Base-by-base conservation (phyloP, 371 early-diverging fungal genomes). In the Syncephalis fuscata region DNA sequence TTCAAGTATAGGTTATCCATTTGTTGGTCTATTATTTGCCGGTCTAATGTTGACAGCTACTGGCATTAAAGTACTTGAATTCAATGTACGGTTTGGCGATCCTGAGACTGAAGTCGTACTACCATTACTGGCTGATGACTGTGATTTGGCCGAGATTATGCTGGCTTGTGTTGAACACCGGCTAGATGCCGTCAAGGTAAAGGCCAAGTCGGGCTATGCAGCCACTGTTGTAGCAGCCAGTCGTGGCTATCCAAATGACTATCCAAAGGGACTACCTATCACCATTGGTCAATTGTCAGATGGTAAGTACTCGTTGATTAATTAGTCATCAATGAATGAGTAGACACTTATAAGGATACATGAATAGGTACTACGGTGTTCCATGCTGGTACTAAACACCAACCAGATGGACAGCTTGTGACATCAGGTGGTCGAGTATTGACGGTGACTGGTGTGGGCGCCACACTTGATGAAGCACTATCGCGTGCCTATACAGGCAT, bases 341-440 rank as follows among this genome's bases (percentile, higher is more conserved):
- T 56, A 8, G 37, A 20, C n/a, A 48, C 23, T 51, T 24, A 27
- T 39, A 48, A 7, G 5, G 16, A n/a, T 1, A 47, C 21, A n/a
- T 15, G 3, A 9, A 54, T 59, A 59, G 81, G 74, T 56, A 68
- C 76, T 22, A 68, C 67, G 22, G 74, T 94, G 22, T 94, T 92
- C 76, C 96, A 97, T 64, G 92, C 95, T 38, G 96, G 97, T 43
- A 92, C 94, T 4, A 61, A 63, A 26, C 25, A 67, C 26, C 59
- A 68, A 26, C 55, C 70, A 8, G 58, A 64, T 49, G 69, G 60
- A 17, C 62, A 68, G 48, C 65, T 89, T 15, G 73, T 85, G 20
- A 92, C 92, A n/a, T 66, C 83, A 19, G 97, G 96, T 49, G 97
- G 97, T 36, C 90, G 97, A 49, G 97, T 97, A 8, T 64, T 97